Conservation (phyloP, 306 rosid genomes). For the Vigna hirtella region DNA sequence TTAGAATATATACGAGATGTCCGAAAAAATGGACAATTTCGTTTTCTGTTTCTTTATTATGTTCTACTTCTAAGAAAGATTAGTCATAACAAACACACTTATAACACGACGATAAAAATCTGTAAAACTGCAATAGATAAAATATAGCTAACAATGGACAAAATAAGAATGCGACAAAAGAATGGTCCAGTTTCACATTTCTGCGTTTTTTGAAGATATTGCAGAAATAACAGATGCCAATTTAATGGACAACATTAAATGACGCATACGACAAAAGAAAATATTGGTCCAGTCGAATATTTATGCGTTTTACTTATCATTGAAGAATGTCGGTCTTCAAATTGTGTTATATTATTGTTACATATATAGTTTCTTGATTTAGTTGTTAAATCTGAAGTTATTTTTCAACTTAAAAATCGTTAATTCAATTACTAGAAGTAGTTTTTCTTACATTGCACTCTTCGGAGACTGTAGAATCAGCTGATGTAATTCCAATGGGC, state of each 20-base stretch:
- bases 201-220: neutral
- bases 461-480: conserved; percentile 10
- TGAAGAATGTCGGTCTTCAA: too few relatives aligned
- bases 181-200: neutral
- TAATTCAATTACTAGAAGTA: too few relatives aligned
- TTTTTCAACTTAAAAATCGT: too few relatives aligned
- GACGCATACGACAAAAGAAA: neutral
- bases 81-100: too few relatives aligned
- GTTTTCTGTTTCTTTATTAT: too few relatives aligned
- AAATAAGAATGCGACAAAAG: neutral
- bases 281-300: conserved; percentile 5
- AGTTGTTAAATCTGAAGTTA: too few relatives aligned
- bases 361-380: too few relatives aligned
- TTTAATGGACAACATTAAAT: neutral
- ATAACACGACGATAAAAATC: too few relatives aligned
- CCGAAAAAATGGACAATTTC: too few relatives aligned
- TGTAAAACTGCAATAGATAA: too few relatives aligned
- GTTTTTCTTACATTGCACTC: neutral
- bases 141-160: neutral
- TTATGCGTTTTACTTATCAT: neutral
- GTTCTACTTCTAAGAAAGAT: too few relatives aligned
- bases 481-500: neutral
- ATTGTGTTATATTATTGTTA: too few relatives aligned
- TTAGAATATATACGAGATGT: neutral
- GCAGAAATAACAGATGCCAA: conserved; percentile 13